A percentile compares a stretch with the other conserved stretches of the same genome.
Evolutionary conservation across 202 grass and related monocot species (phyloP).

Genomic region (Hordeum pubiflorum): DNA sequence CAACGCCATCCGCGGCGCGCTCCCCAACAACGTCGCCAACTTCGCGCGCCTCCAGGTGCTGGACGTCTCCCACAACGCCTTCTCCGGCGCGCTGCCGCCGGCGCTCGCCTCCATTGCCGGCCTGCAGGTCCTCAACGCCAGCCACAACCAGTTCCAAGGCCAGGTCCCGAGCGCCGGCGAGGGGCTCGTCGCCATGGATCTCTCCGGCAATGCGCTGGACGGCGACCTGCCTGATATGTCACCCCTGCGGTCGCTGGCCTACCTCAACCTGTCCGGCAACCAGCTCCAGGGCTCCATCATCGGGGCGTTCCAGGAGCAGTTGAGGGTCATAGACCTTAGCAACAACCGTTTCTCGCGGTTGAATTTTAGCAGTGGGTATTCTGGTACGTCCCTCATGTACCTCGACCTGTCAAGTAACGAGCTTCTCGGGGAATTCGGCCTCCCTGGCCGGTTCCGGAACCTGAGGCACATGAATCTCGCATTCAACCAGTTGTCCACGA

Average conservation of each 20-base stretch:
- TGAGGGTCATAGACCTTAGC: constrained; percentile 75
- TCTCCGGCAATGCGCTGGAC: constrained; percentile 59
- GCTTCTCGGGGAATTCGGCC: constrained; percentile 47
- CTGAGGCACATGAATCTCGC: constrained; percentile 84
- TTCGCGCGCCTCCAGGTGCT: constrained; percentile 52
- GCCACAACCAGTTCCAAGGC: constrained; percentile 52
- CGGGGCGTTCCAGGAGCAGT: constrained; percentile 41
- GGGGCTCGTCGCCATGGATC: constrained; percentile 48
- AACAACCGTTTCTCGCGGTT: constrained; percentile 64
- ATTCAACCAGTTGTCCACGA: constrained; percentile 53
- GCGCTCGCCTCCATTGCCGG: constrained; percentile 46
- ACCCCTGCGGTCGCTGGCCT: constrained; percentile 45
- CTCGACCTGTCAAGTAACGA: constrained; percentile 83
- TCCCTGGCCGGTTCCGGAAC: constrained; percentile 15
- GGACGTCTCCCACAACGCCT: constrained; percentile 66
- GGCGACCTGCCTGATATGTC: constrained; percentile 56
- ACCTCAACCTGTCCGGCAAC: constrained; percentile 84
- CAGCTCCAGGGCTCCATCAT: constrained; percentile 26
- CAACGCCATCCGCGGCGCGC: constrained; percentile 53
- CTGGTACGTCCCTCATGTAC: constrained; percentile 53
- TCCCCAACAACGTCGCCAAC: constrained; percentile 69
- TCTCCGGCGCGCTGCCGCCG: constrained; percentile 52
- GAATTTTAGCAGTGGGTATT: constrained; percentile 48
- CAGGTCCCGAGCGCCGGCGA: constrained; percentile 27
- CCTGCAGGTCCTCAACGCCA: constrained; percentile 48